Base-by-base conservation (phyloP, 306 rosid species). In the Hippophae tibetana region DNA sequence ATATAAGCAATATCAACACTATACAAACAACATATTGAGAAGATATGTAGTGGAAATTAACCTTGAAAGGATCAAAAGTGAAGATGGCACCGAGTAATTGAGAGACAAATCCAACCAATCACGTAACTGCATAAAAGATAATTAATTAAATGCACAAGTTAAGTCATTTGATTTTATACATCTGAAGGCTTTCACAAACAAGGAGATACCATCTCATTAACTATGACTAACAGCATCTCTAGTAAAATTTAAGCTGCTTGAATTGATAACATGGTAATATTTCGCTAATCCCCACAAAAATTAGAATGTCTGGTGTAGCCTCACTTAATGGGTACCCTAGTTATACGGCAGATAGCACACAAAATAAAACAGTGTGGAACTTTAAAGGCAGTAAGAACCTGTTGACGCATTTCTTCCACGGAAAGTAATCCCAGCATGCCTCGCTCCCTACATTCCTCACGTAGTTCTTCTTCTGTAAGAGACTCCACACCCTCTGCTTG, bases 101-200 rank as follows among this genome's bases (percentile, higher is more conserved):
- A 92, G 86, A 71, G 99, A 92, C 69, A 92, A 84, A 74, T 92
- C 99, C 81, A 92, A 67, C 99, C 99, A 92, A 75, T 92, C 95
- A 47, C 82, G 90, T 68, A 92, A 93, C 96, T 92, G 80, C 72
- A 76, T 45, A 56, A 12, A 55, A 79, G 53, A 62, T 44, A 40
- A 41, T 51, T 57, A 62, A 61, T n/a, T 52, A 65, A 49, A 57
- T 70, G 31, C 67, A 64, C 63, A 58, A 8, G 54, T 23, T 47
- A 13, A 52, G 46, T 59, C 56, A 43, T 49, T 48, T 75, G 51
- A 54, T 23, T 60, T 59, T 53, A 66, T 52, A 77, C 59, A 56
- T 43, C 45, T 45, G 27, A n/a, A 13, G 46, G 31, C 9, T 49
- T 67, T 9, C 10, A 66, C 7, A 13, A 14, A 44, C 6, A 52